Conservation (phyloP, 306 rosid species). For the Cercis canadensis region DNA sequence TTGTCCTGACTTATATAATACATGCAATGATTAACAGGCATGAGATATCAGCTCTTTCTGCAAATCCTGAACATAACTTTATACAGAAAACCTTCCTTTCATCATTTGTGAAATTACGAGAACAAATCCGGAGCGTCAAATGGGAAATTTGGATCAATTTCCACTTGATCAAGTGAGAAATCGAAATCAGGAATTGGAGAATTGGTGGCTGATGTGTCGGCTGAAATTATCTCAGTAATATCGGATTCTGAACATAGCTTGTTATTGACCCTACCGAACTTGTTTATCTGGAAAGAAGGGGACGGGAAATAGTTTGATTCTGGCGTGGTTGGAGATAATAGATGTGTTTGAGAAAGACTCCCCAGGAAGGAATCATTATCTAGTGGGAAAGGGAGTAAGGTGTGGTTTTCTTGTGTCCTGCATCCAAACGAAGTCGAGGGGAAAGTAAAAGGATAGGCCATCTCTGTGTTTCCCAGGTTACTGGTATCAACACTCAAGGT, state of each 20-base stretch:
- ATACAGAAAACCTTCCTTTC: slow-evolving; percentile 1
- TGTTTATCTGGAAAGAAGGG: slow-evolving; percentile 52
- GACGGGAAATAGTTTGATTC: slow-evolving; percentile 49
- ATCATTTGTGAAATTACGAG: slow-evolving; percentile 29
- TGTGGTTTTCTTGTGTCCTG: slow-evolving; percentile 37
- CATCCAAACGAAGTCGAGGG: slow-evolving; percentile 63
- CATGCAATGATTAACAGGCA: slow-evolving; percentile 14
- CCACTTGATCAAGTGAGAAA: slow-evolving; percentile 58
- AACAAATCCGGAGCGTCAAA: slow-evolving; percentile 56
- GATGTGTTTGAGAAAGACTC: slow-evolving; percentile 45
- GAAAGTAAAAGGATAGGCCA: slow-evolving; percentile 54
- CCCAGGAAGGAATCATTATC: slow-evolving; percentile 48
- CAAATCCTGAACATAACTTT: slow-evolving; percentile 11
- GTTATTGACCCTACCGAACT: slow-evolving; percentile 41
- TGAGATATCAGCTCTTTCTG: slow-evolving; percentile 2
- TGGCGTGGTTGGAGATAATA: slow-evolving; percentile 50
- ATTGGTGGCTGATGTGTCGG: slow-evolving; percentile 63
- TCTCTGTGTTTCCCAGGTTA: slow-evolving; percentile 49
- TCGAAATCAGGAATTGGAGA: slow-evolving; percentile 68
- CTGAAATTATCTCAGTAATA: slow-evolving; percentile 64
- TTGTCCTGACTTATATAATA: slow-evolving; percentile 11
- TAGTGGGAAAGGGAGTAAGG: slow-evolving; percentile 36
- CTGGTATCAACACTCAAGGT: slow-evolving; percentile 40
- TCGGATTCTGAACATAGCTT: slow-evolving; percentile 56
- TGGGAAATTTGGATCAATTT: slow-evolving; percentile 57